Evolutionary conservation across 306 rosid genomes (phyloP).

Genomic region (Malus orientalis): DNA sequence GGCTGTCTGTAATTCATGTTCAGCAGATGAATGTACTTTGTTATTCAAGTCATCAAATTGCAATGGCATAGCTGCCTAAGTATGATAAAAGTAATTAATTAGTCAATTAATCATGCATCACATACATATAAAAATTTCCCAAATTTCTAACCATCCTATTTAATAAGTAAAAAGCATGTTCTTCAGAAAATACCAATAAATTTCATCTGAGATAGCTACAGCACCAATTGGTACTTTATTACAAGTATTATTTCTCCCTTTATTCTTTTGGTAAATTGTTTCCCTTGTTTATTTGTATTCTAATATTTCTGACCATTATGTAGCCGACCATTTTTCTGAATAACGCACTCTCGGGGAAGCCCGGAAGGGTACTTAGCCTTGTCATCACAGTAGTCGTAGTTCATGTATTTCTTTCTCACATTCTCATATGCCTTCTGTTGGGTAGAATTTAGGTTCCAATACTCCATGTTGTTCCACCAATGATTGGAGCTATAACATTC

Average conservation of each 20-base stretch:
- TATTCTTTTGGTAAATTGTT: too few relatives aligned
- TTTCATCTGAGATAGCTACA: not conserved
- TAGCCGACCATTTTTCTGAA: not conserved
- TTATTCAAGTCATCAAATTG: too few relatives aligned
- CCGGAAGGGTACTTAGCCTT: slow-evolving; percentile 5
- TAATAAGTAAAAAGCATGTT: not conserved
- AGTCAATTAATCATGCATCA: not conserved
- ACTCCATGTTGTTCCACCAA: slow-evolving; percentile 34
- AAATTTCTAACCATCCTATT: not conserved
- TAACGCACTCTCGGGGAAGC: slow-evolving; percentile 42
- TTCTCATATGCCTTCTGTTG: slow-evolving; percentile 15
- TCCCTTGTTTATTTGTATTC: not conserved
- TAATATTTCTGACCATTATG: not conserved
- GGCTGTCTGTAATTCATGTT: too few relatives aligned
- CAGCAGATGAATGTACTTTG: too few relatives aligned
- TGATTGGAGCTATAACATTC: slow-evolving; percentile 23
- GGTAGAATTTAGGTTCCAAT: slow-evolving; percentile 19
- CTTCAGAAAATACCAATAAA: not conserved
- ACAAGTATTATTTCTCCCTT: not conserved
- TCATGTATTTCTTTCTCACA: slow-evolving; percentile 21
- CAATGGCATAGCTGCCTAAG: too few relatives aligned
- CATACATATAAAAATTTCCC: not conserved
- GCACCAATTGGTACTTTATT: not conserved
- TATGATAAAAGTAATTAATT: not conserved
- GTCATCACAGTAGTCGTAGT: slow-evolving; percentile 54